phyloP scores from a whole-genome alignment of 2,329 filamentous ascomycete species.

The Aspergillus sp. region DNA sequence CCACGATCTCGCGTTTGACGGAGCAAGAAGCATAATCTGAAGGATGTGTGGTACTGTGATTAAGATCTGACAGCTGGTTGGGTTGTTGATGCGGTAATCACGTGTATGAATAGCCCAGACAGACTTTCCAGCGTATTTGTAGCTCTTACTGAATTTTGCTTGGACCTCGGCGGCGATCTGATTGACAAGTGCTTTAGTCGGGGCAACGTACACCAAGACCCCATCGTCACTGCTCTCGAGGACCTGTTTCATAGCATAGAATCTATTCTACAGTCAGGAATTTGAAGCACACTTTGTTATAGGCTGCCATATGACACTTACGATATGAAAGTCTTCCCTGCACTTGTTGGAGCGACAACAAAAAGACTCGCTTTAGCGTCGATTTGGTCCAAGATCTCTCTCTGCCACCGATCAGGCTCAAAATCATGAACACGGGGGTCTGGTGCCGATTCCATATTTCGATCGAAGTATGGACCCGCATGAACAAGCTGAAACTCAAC shows the following conservation, averaged over 20 bases:
- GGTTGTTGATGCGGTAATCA: conserved; percentile 73
- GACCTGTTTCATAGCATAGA: conserved; percentile 80
- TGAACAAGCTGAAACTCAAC: conserved; percentile 67
- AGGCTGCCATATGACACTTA: conserved; percentile 17
- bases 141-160: conserved; percentile 69
- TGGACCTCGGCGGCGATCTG: conserved; percentile 80
- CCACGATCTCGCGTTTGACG: conserved; percentile 68
- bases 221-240: conserved; percentile 68
- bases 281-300: too few relatives aligned
- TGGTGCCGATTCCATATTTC: conserved; percentile 68
- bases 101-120: conserved; percentile 79
- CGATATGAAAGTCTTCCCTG: conserved; percentile 79
- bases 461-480: conserved; percentile 72
- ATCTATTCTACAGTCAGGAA: conserved; percentile 38
- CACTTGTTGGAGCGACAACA: conserved; percentile 74
- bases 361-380: conserved; percentile 70
- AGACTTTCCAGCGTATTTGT: conserved; percentile 61
- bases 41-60: conserved; percentile 78
- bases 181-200: conserved; percentile 79
- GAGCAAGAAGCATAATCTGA: conserved; percentile 73
- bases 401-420: conserved; percentile 74
- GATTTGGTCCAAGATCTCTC: conserved; percentile 70
- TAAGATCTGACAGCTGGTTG: conserved; percentile 70
- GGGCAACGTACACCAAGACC: conserved; percentile 75
- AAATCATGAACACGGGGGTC: conserved; percentile 69